Conservation (phyloP, 1,284 basidiomycete genomes). For the Heterobasidion irregulare region DNA sequence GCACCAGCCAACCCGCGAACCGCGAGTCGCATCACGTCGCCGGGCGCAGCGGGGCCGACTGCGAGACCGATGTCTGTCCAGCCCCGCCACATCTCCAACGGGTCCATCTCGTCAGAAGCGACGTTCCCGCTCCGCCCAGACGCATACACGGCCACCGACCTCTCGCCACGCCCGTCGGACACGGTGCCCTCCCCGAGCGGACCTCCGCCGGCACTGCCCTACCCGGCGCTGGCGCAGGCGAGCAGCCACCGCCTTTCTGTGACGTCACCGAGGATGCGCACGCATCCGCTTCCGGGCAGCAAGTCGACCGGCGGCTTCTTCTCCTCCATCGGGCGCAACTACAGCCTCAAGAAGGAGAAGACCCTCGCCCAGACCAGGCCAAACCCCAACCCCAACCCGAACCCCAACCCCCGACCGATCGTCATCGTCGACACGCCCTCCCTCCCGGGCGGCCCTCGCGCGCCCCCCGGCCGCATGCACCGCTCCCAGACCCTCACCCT, state of each 20-base stretch:
- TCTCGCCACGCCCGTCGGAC: conserved; percentile 39
- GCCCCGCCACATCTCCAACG: conserved; percentile 56
- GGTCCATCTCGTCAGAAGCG: conserved; percentile 63
- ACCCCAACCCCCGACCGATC: conserved; percentile 23
- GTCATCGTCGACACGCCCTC: conserved; percentile 37
- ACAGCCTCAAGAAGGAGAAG: conserved; percentile 42
- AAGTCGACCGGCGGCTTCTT: conserved; percentile 48
- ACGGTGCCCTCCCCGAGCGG: conserved; percentile 37
- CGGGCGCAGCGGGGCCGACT: not conserved
- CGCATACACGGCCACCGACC: conserved; percentile 68
- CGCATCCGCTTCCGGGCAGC: conserved; percentile 21
- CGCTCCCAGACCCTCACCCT: conserved; percentile 62
- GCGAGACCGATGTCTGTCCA: conserved; percentile 25
- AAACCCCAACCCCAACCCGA: conserved; percentile 12
- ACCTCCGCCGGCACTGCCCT: conserved; percentile 64
- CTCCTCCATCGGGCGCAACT: conserved; percentile 63
- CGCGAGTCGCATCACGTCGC: not conserved
- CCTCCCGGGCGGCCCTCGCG: conserved; percentile 70
- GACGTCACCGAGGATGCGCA: conserved; percentile 20
- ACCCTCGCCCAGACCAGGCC: conserved; percentile 30
- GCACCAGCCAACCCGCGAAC: not conserved
- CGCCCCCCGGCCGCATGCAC: conserved; percentile 51
- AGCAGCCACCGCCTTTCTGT: conserved; percentile 16
- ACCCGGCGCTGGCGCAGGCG: conserved; percentile 47
- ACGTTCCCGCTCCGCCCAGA: conserved; percentile 75